Evolutionary conservation across 2,329 filamentous ascomycete genomes (phyloP), one percentile per base, ranked within the genome.

Genomic region (Colletotrichum cordylinicola): DNA sequence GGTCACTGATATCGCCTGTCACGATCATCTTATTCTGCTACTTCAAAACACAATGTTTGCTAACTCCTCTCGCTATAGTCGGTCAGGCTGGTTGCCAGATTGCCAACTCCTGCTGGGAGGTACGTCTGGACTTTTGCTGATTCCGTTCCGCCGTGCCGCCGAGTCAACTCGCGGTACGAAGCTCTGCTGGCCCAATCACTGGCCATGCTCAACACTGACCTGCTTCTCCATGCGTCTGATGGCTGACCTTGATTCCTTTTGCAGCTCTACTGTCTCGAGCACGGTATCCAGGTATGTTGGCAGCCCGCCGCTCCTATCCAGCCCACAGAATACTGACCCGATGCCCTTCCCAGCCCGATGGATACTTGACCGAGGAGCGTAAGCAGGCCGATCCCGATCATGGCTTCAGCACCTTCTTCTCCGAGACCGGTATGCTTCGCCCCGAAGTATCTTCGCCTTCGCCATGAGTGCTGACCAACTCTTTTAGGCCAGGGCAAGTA

Each of bases 1-100:
- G 61, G 43, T 78, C 70, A 61, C 67, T 48, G 68, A 62, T 24
- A 39, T 79, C 80, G 78, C 78, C 80, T 77, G 78, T 67, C 77
- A 60, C 70, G 71, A 64, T 64, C 74, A 70, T 37, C n/a, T 71
- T 67, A 71, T 74, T 70, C 76, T 74, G 5, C 31, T 33, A 35
- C 21, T 67, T 60, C 48, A 39, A 37, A 33, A 56, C 8, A 61
- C n/a, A 52, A 7, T 33, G 12, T n/a, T 64, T 31, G 29, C 91
- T 94, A 85, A 94, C 89, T 79, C 81, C 4, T 8, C 6, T 8
- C 84, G 82, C 67, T 84, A 84, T 87, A 99, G 97, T 99, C 92
- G 97, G 97, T 90, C 97, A 99, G 93, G 97, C 97, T 87, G 97
- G 97, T 94, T 98, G 97, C 93, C 97, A 99, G 88, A 99, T 99